Conservation (phyloP, 495 filamentous ascomycete species). For the Hypoxylon crocopeplum region DNA sequence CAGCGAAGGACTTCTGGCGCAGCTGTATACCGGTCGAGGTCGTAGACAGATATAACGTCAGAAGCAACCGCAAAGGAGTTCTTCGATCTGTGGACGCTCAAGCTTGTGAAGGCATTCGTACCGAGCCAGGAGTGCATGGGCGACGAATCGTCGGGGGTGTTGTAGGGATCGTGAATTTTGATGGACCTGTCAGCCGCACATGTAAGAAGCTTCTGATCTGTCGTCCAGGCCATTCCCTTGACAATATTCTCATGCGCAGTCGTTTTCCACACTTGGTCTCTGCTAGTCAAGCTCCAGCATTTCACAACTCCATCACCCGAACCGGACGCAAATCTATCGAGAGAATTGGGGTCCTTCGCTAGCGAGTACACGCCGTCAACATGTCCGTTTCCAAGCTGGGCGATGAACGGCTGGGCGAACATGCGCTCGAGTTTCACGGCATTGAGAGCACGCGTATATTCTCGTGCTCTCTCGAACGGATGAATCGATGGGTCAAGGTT, state of each 20-base stretch:
- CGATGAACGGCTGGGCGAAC: slow-evolving; percentile 93
- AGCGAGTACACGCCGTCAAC: slow-evolving; percentile 89
- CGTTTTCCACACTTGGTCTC: slow-evolving; percentile 80
- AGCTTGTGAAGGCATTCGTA: slow-evolving; percentile 76
- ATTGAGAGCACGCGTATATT: slow-evolving; percentile 80
- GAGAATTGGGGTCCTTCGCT: slow-evolving; percentile 72
- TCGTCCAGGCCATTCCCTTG: slow-evolving; percentile 88
- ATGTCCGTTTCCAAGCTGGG: slow-evolving; percentile 86
- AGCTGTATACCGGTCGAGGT: slow-evolving; percentile 75
- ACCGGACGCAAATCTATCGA: slow-evolving; percentile 76
- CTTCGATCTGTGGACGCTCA: slow-evolving; percentile 78
- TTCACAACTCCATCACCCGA: slow-evolving; percentile 90
- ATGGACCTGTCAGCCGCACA: slow-evolving; percentile 87
- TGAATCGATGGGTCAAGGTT: slow-evolving; percentile 93
- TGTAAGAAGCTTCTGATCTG: slow-evolving; percentile 82
- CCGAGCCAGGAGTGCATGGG: slow-evolving; percentile 86
- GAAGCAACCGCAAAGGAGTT: slow-evolving; percentile 82
- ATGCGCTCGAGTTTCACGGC: slow-evolving; percentile 94
- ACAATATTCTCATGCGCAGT: slow-evolving; percentile 79
- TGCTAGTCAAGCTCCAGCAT: slow-evolving; percentile 85
- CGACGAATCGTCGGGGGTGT: slow-evolving; percentile 63
- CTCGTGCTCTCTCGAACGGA: slow-evolving; percentile 92
- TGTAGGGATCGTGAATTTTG: slow-evolving; percentile 92
- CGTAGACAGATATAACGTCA: slow-evolving; percentile 83
- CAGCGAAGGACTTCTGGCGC: slow-evolving; percentile 82